These are phyloP conservation scores for Colletotrichum truncatum DNA, from an alignment of 2,329 filamentous ascomycete species.

Conservation along the genomic window DNA sequence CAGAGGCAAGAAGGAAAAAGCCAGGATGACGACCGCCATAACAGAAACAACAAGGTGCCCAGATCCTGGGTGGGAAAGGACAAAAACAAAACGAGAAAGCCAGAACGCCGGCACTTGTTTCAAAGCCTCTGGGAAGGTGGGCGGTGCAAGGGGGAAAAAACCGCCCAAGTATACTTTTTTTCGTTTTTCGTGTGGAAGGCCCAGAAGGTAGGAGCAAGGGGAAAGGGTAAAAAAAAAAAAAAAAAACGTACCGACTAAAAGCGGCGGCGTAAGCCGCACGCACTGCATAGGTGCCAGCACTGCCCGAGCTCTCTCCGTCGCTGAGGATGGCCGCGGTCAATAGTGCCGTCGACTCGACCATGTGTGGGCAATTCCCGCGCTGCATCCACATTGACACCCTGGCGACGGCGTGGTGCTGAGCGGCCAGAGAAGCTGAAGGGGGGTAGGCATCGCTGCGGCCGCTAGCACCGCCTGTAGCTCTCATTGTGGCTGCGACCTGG, in stretches of 20 bases:
- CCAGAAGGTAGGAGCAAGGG: conserved; percentile 11
- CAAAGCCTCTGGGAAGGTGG: conserved; percentile 4
- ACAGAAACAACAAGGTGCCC: no score
- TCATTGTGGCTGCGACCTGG: conserved; percentile 7
- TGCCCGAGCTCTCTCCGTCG: conserved; percentile 57
- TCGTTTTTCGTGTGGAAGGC: neutral
- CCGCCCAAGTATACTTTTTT: conserved; percentile 11
- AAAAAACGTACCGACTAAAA: conserved; percentile 71
- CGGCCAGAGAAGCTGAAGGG: conserved; percentile 32
- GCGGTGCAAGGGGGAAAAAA: neutral
- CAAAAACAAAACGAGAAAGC: neutral
- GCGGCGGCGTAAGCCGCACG: conserved; percentile 78
- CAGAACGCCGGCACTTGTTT: conserved; percentile 11
- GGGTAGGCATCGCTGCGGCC: conserved; percentile 9
- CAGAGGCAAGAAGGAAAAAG: neutral
- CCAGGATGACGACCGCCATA: neutral
- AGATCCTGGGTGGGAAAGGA: neutral
- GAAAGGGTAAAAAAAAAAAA: neutral
- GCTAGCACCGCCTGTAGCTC: neutral
- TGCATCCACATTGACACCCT: conserved; percentile 75
- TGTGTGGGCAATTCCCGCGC: conserved; percentile 78
- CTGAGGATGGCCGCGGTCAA: conserved; percentile 75
- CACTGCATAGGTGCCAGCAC: conserved; percentile 65
- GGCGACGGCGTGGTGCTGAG: conserved; percentile 60
- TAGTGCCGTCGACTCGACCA: conserved; percentile 81